A percentile compares a stretch with the other conserved stretches of the same genome.
Conservation (phyloP, 495 filamentous ascomycete genomes). For the Aspergillus saccharolyticus region DNA sequence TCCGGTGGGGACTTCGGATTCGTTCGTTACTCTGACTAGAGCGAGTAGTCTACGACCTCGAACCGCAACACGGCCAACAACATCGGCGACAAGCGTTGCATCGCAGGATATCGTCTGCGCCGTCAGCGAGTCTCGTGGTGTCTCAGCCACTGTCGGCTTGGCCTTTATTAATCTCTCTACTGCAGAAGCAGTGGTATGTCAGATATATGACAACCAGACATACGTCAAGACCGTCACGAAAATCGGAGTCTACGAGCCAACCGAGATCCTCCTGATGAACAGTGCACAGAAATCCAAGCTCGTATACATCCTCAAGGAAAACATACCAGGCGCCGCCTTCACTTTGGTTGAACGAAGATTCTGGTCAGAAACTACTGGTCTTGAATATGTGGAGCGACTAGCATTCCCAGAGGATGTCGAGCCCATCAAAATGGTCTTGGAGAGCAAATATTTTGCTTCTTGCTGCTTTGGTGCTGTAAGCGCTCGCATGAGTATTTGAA, state of each 20-base stretch:
- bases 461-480: slow-evolving; percentile 86
- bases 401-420: slow-evolving; percentile 73
- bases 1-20: slow-evolving; percentile 14
- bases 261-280: slow-evolving; percentile 65
- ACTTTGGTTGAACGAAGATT: slow-evolving; percentile 71
- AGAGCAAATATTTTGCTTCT: slow-evolving; percentile 82
- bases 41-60: slow-evolving; percentile 38
- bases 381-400: slow-evolving; percentile 73
- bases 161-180: slow-evolving; percentile 84
- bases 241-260: slow-evolving; percentile 71
- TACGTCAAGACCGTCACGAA: slow-evolving; percentile 82
- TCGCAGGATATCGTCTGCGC: slow-evolving; percentile 84
- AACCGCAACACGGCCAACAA: slow-evolving; percentile 44
- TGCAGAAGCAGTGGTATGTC: slow-evolving; percentile 76
- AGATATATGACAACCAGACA: slow-evolving; percentile 85
- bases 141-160: slow-evolving; percentile 82
- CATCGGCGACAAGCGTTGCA: slow-evolving; percentile 61
- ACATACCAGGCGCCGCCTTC: slow-evolving; percentile 50
- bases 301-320: slow-evolving; percentile 66
- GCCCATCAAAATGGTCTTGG: slow-evolving; percentile 70
- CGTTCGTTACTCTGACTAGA: slow-evolving; percentile 26
- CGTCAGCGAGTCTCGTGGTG: slow-evolving; percentile 80
- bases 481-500: slow-evolving; percentile 3
- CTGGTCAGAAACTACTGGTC: slow-evolving; percentile 79
- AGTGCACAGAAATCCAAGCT: slow-evolving; percentile 73